These are phyloP conservation scores for Starmerella vitae DNA, from an alignment of 805 yeast genomes.

Conservation along the genomic window DNA sequence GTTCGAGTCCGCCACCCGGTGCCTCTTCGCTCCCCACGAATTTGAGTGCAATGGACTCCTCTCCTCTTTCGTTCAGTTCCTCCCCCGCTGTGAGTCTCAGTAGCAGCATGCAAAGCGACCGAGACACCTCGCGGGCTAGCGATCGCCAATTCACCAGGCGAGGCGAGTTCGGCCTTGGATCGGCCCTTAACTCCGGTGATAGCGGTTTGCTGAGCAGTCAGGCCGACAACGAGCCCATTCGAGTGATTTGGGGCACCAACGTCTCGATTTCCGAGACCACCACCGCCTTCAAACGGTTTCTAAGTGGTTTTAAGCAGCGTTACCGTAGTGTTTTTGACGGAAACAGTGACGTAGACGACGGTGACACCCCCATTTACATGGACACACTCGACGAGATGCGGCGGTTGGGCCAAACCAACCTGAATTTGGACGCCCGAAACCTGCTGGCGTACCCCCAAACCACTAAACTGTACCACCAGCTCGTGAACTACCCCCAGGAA, in stretches of 20 bases:
- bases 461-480: slow-evolving; percentile 66
- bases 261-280: slow-evolving; percentile 83
- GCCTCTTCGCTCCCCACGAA: no score
- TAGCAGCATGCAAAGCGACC: slow-evolving; percentile 15
- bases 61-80: slow-evolving; percentile 19
- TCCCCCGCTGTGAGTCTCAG: slow-evolving; percentile 11
- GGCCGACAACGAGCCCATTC: slow-evolving; percentile 48
- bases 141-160: slow-evolving; percentile 8
- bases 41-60: slow-evolving; percentile 12
- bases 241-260: slow-evolving; percentile 98
- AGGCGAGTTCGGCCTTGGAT: slow-evolving; percentile 18
- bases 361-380: slow-evolving; percentile 62
- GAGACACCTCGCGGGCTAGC: slow-evolving; percentile 11
- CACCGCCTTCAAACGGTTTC: slow-evolving; percentile 63
- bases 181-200: slow-evolving; percentile 6
- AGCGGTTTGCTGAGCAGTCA: slow-evolving; percentile 14
- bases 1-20: no score
- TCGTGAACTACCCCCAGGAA: slow-evolving; percentile 90
- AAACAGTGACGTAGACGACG: slow-evolving; percentile 35
- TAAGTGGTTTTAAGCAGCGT: slow-evolving; percentile 69
- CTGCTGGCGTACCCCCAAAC: slow-evolving; percentile 63
- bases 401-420: slow-evolving; percentile 62
- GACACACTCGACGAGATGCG: slow-evolving; percentile 61
- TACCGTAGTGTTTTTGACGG: slow-evolving; percentile 47
- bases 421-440: slow-evolving; percentile 75